Base-by-base conservation (phyloP, 805 yeast genomes). In the Hanseniaspora jakobsenii region DNA sequence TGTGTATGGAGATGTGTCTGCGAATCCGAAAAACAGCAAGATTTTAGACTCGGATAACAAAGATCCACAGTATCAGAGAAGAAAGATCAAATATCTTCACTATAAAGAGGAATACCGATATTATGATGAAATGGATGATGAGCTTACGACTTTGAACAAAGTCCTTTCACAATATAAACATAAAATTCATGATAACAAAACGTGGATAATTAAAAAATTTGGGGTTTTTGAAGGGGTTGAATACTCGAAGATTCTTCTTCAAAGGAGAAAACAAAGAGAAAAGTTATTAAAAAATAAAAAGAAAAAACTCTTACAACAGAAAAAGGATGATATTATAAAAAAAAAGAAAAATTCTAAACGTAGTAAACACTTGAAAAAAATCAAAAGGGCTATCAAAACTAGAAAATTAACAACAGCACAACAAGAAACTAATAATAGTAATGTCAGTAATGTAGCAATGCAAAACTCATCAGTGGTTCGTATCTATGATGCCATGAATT, bases 51-150 rank as follows among this genome's bases (percentile, higher is more conserved):
- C 51, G 3, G 51, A 49, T 18, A 56, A 36, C 13, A 60, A 57
- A 36, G 75, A 69, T 36, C 78, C 72, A 37, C 75, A 71, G 40
- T 78, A 72, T 51, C 85, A 78, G 54, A 63, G 94, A 55, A 64
- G 93, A 51, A 71, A 75, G 43, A 72, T 83, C 10, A 87, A 74
- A 3, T 80, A 81, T 58, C 94, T 85, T 0, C 68, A 64, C 47
- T 86, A 85, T 66, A 75, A 81, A 14, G 69, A 71, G 18, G 70
- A 68, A 32, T 86, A 81, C 58, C 72, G 68, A 44, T 72, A 75
- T n/a, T 84, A 85, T 57, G 85, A 81, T 28, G 93, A 84, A 17
- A 78, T 86, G 77, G 94, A 86, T 58, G 65, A 66, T 34, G 84
- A 81, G 52, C 63, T 82, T 38, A 69, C 72, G 1, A 55, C 65